Evolutionary conservation across 192 early-diverging fungal genomes (phyloP), one percentile per base, ranked within the genome.

Genomic region (Umbelopsis vinacea): DNA sequence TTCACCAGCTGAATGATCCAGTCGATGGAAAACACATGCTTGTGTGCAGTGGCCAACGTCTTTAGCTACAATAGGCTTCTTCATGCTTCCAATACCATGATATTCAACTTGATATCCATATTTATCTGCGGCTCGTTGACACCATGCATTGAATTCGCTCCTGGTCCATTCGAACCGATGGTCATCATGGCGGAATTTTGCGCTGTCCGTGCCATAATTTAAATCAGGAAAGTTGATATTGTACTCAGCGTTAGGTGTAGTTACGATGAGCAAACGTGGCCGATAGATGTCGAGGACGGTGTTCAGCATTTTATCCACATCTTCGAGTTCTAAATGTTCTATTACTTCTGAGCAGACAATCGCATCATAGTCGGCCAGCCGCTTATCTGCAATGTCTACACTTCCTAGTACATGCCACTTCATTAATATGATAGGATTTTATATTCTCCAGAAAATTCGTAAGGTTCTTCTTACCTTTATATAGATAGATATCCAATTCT

Each of bases 141-240:
- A 85, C 95, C 95, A 98, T 0, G 71, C 40, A 69, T 90, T 68
- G 78, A 98, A 98, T 75, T 96, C 88, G 22, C 72, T 74, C 11
- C 95, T 85, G n/a, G 95, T 96, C 96, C 96, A 98, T 82, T 98
- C 96, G 79, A 97, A 98, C 60, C 89, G 89, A 81, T 98, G 96
- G 79, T 98, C 96, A 45, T 83, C 85, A 74, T 96, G 88, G 38
- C 96, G 85, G 54, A 95, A 87, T 15, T 53, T 74, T 6, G 88
- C 75, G 0, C 88, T 76, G 1, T 81, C 79, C 11, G 89, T 90
- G 43, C 92, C 93, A 76, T 93, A 93, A 29, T 81, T 80, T 66
- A 97, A 87, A 7, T 88, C 72, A 0, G 92, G 90, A 72, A 97
- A 98, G 72, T 93, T 80, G 40, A 92, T 82, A 73, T 98, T 98